Conservation (phyloP, 441 rosid species). For the Biscutella laevigata region DNA sequence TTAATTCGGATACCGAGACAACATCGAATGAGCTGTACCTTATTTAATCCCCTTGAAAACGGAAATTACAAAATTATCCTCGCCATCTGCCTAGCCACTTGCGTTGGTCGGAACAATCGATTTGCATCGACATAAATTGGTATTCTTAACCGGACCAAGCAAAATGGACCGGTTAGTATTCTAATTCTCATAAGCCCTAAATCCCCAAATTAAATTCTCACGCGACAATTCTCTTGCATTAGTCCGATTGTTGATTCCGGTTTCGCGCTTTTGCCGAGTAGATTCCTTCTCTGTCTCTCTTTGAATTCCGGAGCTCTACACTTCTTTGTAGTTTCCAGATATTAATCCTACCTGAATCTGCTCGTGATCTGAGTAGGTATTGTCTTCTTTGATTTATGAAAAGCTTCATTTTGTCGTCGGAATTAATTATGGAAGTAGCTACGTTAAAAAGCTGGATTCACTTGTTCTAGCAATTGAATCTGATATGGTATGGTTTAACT, state of each 20-base stretch:
- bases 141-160: constrained; percentile 6
- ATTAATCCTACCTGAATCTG: background rate
- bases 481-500: background rate
- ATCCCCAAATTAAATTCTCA: constrained; percentile 15
- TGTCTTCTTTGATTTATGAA: background rate
- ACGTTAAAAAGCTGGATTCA: background rate
- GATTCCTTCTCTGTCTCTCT: background rate
- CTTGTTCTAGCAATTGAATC: constrained; percentile 8
- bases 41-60: background rate
- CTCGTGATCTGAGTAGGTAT: constrained; percentile 13
- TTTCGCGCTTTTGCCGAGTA: background rate
- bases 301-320: background rate
- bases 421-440: background rate
- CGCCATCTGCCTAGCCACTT: constrained; percentile 22
- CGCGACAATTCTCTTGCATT: background rate
- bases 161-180: constrained; percentile 14
- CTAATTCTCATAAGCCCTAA: constrained; percentile 16
- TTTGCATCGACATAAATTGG: background rate
- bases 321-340: too few relatives aligned
- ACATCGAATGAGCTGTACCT: constrained; percentile 26
- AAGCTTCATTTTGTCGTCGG: background rate
- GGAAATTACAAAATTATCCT: constrained; percentile 16
- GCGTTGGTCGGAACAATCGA: constrained; percentile 11
- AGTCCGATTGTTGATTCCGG: background rate
- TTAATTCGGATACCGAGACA: constrained; percentile 32